Conservation (phyloP, 805 yeast genomes). For the Naumovozyma castellii region DNA sequence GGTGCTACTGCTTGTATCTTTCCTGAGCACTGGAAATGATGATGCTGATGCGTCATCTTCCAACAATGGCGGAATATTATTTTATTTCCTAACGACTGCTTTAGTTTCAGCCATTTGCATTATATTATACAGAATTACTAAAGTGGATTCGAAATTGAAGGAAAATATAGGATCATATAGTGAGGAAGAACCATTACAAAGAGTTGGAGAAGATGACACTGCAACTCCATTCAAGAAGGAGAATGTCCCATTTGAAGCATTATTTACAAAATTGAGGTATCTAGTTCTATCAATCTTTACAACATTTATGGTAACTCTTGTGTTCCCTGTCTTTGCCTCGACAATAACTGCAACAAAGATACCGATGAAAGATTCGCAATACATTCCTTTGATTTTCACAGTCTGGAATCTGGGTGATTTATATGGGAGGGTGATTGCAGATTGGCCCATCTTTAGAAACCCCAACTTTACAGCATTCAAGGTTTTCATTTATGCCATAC, state of each 20-base stretch:
- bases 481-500: constrained; percentile 45
- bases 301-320: constrained; percentile 62
- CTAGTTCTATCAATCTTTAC: constrained; percentile 64
- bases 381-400: constrained; percentile 69
- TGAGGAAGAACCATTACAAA: neutral
- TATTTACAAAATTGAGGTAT: constrained; percentile 54
- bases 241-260: constrained; percentile 48
- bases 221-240: constrained; percentile 12
- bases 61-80: constrained; percentile 15
- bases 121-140: constrained; percentile 17
- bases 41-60: constrained; percentile 4
- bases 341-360: constrained; percentile 40
- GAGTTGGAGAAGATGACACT: constrained; percentile 2
- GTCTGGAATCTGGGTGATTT: constrained; percentile 90
- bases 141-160: constrained; percentile 1
- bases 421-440: constrained; percentile 65
- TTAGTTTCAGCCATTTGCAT: constrained; percentile 20
- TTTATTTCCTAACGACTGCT: constrained; percentile 33
- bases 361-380: constrained; percentile 32
- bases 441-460: constrained; percentile 16
- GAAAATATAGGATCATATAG: neutral
- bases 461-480: constrained; percentile 18
- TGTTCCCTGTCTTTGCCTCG: constrained; percentile 86
- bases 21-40: constrained; percentile 27
- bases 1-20: constrained; percentile 40